Evolutionary conservation across 176 grass and related monocot species (phyloP).

Genomic region (Cenchrus americanus): DNA sequence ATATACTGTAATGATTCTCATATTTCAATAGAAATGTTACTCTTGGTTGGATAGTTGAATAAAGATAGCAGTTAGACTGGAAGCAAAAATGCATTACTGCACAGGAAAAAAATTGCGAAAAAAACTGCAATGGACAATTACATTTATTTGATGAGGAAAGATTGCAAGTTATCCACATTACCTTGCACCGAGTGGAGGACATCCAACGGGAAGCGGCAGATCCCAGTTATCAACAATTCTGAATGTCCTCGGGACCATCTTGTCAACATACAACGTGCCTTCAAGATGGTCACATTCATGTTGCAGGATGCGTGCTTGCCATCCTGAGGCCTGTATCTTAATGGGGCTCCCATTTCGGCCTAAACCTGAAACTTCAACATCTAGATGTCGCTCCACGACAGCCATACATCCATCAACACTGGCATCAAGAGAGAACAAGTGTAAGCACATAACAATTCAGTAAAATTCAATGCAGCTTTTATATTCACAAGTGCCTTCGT

Average conservation of each 20-base stretch:
- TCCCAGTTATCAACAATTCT: constrained; percentile 80
- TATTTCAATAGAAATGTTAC: constrained; percentile 18
- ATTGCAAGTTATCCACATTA: neutral
- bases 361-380: constrained; percentile 88
- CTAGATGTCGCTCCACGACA: constrained; percentile 72
- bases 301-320: constrained; percentile 93
- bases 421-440: constrained; percentile 17
- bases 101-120: neutral
- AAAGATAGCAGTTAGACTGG: neutral
- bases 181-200: constrained; percentile 62
- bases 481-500: neutral
- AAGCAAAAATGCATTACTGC: constrained; percentile 6
- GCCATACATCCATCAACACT: constrained; percentile 96
- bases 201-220: constrained; percentile 71
- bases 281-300: constrained; percentile 97
- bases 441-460: neutral
- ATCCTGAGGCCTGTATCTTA: constrained; percentile 79
- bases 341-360: constrained; percentile 65
- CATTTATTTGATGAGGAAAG: constrained; percentile 13
- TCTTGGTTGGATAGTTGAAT: constrained; percentile 4
- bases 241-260: constrained; percentile 89
- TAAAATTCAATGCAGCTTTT: constrained; percentile 17
- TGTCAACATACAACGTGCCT: constrained; percentile 89
- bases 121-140: constrained; percentile 19
- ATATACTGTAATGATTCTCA: neutral